phyloP scores from a whole-genome alignment of 441 rosid species.

The Pelargonium fulgidum region DNA sequence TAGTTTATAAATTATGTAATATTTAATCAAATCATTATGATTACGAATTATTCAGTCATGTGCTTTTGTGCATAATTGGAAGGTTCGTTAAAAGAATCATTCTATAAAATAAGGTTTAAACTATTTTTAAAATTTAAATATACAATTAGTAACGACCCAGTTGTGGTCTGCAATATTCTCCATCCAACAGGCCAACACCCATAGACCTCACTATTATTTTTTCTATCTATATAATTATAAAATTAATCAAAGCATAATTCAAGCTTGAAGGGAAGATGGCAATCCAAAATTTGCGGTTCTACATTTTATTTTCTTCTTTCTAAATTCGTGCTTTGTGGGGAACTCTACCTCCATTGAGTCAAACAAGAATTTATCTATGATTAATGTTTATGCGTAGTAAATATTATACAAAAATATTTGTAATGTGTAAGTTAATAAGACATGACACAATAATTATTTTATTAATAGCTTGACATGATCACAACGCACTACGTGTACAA shows the following conservation, averaged over 20 bases:
- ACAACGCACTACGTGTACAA: no score
- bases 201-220: not conserved
- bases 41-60: slow-evolving; percentile 38
- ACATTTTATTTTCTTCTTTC: not conserved
- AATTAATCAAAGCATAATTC: not conserved
- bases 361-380: no score
- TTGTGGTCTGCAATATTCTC: not conserved
- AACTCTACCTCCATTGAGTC: not conserved
- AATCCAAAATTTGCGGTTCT: not conserved
- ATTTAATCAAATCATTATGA: not conserved
- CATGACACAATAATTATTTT: no score
- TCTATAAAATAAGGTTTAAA: slow-evolving; percentile 8
- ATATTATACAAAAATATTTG: no score
- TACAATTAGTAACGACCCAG: slow-evolving; percentile 6
- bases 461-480: no score
- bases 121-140: not conserved
- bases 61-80: slow-evolving; percentile 28
- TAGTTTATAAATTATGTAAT: not conserved
- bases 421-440: not conserved
- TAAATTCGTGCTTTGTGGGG: not conserved
- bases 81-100: slow-evolving; percentile 34
- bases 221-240: no score
- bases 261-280: not conserved
- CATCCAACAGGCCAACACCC: not conserved
- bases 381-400: no score